Evolutionary conservation across 148 eudicot genomes (phyloP).

Genomic region (Selenicereus undatus): DNA sequence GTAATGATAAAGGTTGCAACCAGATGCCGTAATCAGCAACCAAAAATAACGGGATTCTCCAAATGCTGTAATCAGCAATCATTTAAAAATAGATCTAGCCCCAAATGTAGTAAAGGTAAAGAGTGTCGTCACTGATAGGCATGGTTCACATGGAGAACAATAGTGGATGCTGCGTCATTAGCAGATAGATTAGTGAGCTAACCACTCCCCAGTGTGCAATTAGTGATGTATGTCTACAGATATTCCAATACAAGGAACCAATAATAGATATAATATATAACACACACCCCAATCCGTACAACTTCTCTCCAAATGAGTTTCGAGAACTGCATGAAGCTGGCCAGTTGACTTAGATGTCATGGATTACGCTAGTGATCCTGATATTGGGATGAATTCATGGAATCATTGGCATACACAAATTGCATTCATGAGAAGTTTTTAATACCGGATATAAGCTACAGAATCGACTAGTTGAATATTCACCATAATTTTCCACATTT

Average conservation of each 20-base stretch:
- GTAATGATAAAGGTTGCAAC: background rate
- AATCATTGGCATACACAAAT: background rate
- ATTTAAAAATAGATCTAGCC: background rate
- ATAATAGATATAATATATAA: background rate
- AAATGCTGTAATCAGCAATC: background rate
- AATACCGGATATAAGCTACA: background rate
- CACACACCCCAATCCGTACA: background rate
- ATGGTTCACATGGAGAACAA: background rate
- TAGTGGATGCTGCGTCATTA: slow-evolving; percentile 18
- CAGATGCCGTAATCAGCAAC: background rate
- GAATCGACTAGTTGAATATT: background rate
- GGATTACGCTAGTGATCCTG: slow-evolving; percentile 2
- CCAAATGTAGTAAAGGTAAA: background rate
- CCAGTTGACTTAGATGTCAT: background rate
- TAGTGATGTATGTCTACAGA: background rate
- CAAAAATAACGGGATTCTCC: too few relatives aligned
- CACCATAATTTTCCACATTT: background rate
- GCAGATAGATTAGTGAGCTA: slow-evolving; percentile 6
- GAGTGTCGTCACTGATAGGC: background rate
- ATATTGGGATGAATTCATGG: slow-evolving; percentile 8
- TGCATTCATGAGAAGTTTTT: background rate
- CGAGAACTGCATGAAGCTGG: background rate
- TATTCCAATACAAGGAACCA: background rate
- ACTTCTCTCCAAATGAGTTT: background rate
- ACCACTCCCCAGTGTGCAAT: background rate